A percentile compares a stretch with the other conserved stretches of the same genome.
phyloP scores from a whole-genome alignment of 345 rosid species.

The Gossypium raimondii region DNA sequence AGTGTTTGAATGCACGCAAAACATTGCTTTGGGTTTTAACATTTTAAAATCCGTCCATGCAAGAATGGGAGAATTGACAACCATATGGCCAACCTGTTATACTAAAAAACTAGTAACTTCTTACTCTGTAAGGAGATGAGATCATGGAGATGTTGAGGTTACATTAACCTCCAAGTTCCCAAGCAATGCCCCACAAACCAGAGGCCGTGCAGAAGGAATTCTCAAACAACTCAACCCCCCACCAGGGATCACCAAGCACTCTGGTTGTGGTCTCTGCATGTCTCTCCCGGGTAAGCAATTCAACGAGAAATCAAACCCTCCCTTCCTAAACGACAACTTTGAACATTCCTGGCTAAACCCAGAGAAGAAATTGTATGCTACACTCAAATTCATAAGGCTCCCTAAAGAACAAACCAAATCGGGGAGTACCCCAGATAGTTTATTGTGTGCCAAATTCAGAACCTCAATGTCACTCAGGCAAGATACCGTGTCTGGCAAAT shows the following conservation, averaged over 20 bases:
- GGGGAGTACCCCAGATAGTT: constrained; percentile 68
- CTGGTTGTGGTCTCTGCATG: constrained; percentile 71
- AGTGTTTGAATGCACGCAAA: too few relatives aligned
- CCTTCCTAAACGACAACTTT: constrained; percentile 39
- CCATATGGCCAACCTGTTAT: background rate
- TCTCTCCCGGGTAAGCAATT: constrained; percentile 78
- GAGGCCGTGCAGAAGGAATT: constrained; percentile 50
- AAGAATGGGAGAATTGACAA: too few relatives aligned
- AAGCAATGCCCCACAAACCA: constrained; percentile 49
- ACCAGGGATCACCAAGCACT: constrained; percentile 65
- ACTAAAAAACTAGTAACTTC: background rate
- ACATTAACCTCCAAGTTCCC: constrained; percentile 27
- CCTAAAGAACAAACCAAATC: constrained; percentile 62
- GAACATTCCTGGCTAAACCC: constrained; percentile 76
- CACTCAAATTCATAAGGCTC: constrained; percentile 66
- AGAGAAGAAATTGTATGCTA: constrained; percentile 84
- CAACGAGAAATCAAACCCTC: constrained; percentile 64
- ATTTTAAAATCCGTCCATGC: too few relatives aligned
- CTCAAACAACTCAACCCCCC: constrained; percentile 69
- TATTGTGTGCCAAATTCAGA: constrained; percentile 71
- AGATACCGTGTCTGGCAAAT: constrained; percentile 67
- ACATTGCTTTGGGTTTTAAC: too few relatives aligned
- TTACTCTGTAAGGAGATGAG: background rate
- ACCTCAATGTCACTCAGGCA: constrained; percentile 59
- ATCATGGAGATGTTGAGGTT: constrained; percentile 41